Conservation (phyloP, 441 rosid genomes). For the Corymbia citriodora region DNA sequence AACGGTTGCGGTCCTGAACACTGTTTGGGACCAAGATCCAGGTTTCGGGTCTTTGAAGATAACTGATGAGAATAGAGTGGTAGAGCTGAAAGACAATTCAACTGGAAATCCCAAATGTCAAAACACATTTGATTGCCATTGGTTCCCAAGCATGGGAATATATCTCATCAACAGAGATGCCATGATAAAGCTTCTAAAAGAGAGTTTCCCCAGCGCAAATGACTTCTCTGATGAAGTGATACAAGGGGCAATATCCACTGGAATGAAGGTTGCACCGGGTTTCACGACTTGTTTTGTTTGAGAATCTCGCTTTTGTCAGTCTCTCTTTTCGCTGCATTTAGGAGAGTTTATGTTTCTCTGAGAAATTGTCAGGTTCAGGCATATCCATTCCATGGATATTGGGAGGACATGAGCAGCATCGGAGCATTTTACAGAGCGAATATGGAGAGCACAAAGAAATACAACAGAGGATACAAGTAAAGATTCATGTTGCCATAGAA, state of each 20-base stretch:
- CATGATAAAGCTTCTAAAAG: slow-evolving; percentile 51
- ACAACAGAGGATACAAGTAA: slow-evolving; percentile 30
- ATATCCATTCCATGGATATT: slow-evolving; percentile 58
- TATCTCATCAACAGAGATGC: slow-evolving; percentile 50
- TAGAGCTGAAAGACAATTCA: slow-evolving; percentile 25
- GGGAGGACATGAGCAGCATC: slow-evolving; percentile 77
- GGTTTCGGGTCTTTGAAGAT: slow-evolving; percentile 49
- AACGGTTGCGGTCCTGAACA: slow-evolving; percentile 47
- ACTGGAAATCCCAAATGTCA: slow-evolving; percentile 9
- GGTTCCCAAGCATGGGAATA: slow-evolving; percentile 58
- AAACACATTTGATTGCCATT: background rate
- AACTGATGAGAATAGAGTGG: slow-evolving; percentile 39
- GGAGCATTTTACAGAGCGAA: slow-evolving; percentile 70
- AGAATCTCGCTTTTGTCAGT: background rate
- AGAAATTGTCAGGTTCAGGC: slow-evolving; percentile 46
- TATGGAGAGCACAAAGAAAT: slow-evolving; percentile 59
- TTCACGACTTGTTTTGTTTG: background rate
- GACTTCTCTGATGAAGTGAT: slow-evolving; percentile 59
- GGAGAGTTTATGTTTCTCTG: background rate
- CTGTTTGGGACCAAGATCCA: slow-evolving; percentile 28
- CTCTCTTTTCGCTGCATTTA: background rate
- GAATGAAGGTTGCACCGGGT: slow-evolving; percentile 43
- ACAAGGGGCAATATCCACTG: slow-evolving; percentile 55
- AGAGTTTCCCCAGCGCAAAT: slow-evolving; percentile 41
- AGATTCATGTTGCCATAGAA: background rate